phyloP scores from a whole-genome alignment of 805 yeast species.

The Saturnispora bothae region DNA sequence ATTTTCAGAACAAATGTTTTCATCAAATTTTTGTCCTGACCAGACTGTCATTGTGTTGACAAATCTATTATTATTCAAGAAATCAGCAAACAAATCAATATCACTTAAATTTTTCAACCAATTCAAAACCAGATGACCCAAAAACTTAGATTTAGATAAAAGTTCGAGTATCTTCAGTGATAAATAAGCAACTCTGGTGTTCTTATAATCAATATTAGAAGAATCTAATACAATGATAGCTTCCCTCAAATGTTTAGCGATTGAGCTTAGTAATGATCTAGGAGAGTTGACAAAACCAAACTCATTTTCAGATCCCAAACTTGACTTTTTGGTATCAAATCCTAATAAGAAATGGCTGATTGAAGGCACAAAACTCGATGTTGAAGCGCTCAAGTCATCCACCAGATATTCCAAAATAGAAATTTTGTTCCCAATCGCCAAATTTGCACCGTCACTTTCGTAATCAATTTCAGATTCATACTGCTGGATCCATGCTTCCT shows the following conservation, averaged over 20 bases:
- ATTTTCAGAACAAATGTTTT: slow-evolving; percentile 29
- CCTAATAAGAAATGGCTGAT: slow-evolving; percentile 75
- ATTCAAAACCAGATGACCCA: slow-evolving; percentile 41
- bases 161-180: slow-evolving; percentile 53
- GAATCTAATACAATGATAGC: slow-evolving; percentile 33
- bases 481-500: slow-evolving; percentile 63
- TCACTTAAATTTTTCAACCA: slow-evolving; percentile 38
- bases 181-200: slow-evolving; percentile 47
- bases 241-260: slow-evolving; percentile 40
- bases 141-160: slow-evolving; percentile 45
- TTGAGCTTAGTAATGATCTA: slow-evolving; percentile 44
- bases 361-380: slow-evolving; percentile 26
- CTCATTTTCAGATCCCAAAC: slow-evolving; percentile 31
- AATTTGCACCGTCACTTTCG: slow-evolving; percentile 16
- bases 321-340: slow-evolving; percentile 40
- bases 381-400: slow-evolving; percentile 29
- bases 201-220: slow-evolving; percentile 37
- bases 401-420: slow-evolving; percentile 50
- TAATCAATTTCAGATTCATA: slow-evolving; percentile 35
- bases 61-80: slow-evolving; percentile 44
- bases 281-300: slow-evolving; percentile 44
- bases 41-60: slow-evolving; percentile 47
- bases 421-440: slow-evolving; percentile 39
- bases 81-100: slow-evolving; percentile 37
- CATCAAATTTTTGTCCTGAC: slow-evolving; percentile 37